Evolutionary conservation across 805 yeast genomes (phyloP), one percentile per base, ranked within the genome.

Genomic region (Candida dendrica): DNA sequence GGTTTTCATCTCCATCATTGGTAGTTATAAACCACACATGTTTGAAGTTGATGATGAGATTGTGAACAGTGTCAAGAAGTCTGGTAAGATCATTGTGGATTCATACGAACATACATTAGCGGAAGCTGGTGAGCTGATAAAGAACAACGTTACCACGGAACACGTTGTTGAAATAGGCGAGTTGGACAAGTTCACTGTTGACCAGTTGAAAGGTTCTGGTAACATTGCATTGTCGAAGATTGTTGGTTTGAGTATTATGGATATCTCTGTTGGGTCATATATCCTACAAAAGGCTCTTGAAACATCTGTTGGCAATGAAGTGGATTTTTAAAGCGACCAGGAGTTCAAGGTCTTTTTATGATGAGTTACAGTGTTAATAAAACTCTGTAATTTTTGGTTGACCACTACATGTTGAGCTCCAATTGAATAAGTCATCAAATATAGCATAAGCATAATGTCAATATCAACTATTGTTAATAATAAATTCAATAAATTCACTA

Each of bases 1-100:
- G 24, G 58, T 66, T 27, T 81, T 70, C 55, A 70, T 81, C 36
- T 73, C 80, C 14, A 60, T 79, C 27, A 80, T 81, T 51, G 88
- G 88, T 1, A 75, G 83, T 16, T 81, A 79, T 55, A 77, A 78
- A 55, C 85, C 85, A 13, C 71, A 73, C 46, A 79, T 81, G 87
- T 66, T 66, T 33, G 88, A 81, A 58, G 69, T 79, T 40, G 84
- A 78, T 46, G 60, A 60, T 20, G 59, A 61, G 2, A 59, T 73
- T 33, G 61, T 76, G 10, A 42, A 50, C 20, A 55, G 69, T 43
- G 56, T 71, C 15, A 45, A 48, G 1, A 49, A 58, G 10, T 61
- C 60, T 6, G 68, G 69, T 3, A 65, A 68, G 42, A 68, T 81
- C 26, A 58, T 81, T 6, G 84, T 80, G 3, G 88, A 81, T 50